phyloP scores from a whole-genome alignment of 73 alveolate species.

The Paramecium tetraurelia region DNA sequence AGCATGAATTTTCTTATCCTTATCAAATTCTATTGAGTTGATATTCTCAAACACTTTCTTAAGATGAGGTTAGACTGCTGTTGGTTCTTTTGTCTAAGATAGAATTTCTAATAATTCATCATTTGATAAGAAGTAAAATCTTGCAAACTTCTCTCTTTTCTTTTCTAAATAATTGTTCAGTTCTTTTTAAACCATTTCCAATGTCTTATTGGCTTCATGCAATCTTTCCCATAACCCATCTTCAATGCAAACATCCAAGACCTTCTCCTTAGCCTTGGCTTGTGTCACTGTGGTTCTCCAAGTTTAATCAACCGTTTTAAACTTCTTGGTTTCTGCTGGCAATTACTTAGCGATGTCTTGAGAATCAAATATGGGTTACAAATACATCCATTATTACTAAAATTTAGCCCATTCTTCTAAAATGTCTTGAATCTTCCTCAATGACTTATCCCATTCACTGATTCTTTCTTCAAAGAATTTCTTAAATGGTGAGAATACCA shows the following conservation, averaged over 20 bases:
- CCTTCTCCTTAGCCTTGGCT: constrained; percentile 90
- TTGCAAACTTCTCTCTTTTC: constrained; percentile 95
- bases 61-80: constrained; percentile 80
- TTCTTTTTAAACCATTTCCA: constrained; percentile 95
- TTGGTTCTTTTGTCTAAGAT: constrained; percentile 92
- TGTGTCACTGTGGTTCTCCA: constrained; percentile 99
- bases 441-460: constrained; percentile 96
- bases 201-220: constrained; percentile 96
- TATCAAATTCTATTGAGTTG: constrained; percentile 84
- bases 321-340: constrained; percentile 99
- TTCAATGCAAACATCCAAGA: constrained; percentile 86
- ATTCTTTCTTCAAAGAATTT: constrained; percentile 99
- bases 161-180: constrained; percentile 92
- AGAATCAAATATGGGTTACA: constrained; percentile 99
- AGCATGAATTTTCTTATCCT: constrained; percentile 81
- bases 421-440: constrained; percentile 95
- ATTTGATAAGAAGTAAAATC: constrained; percentile 97
- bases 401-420: constrained; percentile 99
- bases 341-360: constrained; percentile 99
- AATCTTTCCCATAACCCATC: constrained; percentile 98
- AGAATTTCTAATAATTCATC: constrained; percentile 95
- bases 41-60: constrained; percentile 94
- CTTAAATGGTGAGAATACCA: constrained; percentile 98
- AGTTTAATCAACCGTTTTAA: constrained; percentile 98
- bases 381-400: constrained; percentile 99